Percentiles rank a stretch among this genome's conserved stretches.
These are phyloP conservation scores for Leptosphaerulina australis DNA, from an alignment of 2,329 filamentous ascomycete genomes.

Conservation along the genomic window DNA sequence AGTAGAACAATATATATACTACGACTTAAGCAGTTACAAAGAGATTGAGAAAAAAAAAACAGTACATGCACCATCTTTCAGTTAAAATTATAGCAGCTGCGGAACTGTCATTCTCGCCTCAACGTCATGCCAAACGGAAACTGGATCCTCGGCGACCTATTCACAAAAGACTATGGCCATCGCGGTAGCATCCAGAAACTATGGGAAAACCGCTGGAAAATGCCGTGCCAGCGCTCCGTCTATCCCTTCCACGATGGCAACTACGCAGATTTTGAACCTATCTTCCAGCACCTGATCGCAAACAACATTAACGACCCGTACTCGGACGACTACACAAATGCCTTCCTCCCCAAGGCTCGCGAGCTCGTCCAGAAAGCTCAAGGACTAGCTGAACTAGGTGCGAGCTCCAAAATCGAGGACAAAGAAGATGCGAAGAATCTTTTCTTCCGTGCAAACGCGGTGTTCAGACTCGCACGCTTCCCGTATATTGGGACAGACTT, in stretches of 20 bases:
- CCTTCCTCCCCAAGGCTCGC: constrained; percentile 65
- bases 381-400: constrained; percentile 38
- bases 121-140: constrained; percentile 37
- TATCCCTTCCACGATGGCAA: constrained; percentile 76
- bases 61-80: too few relatives aligned
- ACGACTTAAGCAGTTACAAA: not conserved
- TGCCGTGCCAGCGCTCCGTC: constrained; percentile 54
- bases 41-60: not conserved
- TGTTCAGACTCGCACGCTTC: constrained; percentile 74
- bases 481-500: constrained; percentile 58
- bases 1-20: not conserved
- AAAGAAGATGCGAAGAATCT: constrained; percentile 61
- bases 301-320: constrained; percentile 70
- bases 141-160: constrained; percentile 47
- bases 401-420: constrained; percentile 51
- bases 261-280: constrained; percentile 70
- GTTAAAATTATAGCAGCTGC: too few relatives aligned
- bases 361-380: constrained; percentile 61
- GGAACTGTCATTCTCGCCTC: too few relatives aligned
- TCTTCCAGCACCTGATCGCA: constrained; percentile 51
- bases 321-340: constrained; percentile 66
- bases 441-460: constrained; percentile 72
- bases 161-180: constrained; percentile 47
- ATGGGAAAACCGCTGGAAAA: constrained; percentile 45
- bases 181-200: constrained; percentile 41